Evolutionary conservation across 257 asterid species (phyloP).

Genomic region (Rubia yunnanensis): DNA sequence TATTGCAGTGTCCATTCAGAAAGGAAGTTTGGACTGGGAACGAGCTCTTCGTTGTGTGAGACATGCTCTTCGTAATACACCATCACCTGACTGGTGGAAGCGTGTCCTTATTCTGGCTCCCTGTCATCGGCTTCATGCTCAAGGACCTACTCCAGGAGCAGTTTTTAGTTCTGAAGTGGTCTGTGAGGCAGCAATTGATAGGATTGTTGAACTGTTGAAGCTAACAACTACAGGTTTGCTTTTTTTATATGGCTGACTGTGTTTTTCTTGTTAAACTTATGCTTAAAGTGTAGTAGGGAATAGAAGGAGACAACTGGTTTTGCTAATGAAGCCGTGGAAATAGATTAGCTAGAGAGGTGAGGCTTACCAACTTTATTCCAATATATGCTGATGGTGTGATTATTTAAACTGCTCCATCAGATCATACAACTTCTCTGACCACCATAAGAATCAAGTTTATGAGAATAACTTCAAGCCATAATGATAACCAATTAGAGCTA

Average conservation of each 20-base stretch:
- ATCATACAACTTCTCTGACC: background rate
- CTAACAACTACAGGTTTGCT: conserved; percentile 79
- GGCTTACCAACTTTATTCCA: background rate
- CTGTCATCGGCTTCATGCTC: conserved; percentile 69
- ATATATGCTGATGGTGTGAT: background rate
- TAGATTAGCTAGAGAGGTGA: background rate
- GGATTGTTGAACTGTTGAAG: conserved; percentile 80
- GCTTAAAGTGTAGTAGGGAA: no score
- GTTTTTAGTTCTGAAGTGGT: conserved; percentile 98
- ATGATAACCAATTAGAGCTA: conserved; percentile 1
- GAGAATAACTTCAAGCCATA: background rate
- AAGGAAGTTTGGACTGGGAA: conserved; percentile 98
- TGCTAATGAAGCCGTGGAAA: background rate
- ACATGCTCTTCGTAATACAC: conserved; percentile 94
- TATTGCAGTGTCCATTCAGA: conserved; percentile 86
- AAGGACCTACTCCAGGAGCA: conserved; percentile 81
- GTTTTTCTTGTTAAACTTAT: background rate
- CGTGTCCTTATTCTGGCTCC: conserved; percentile 97
- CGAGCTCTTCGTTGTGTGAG: conserved; percentile 91
- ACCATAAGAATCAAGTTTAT: background rate
- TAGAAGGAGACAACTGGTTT: background rate
- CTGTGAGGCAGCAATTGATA: conserved; percentile 87
- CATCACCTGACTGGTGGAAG: conserved; percentile 99
- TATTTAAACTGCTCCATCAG: background rate
- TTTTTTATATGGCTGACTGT: background rate